Percentiles rank a stretch among this genome's conserved stretches.
Evolutionary conservation across 1,284 basidiomycete genomes (phyloP).

Genomic region (Puccinia novopanici): DNA sequence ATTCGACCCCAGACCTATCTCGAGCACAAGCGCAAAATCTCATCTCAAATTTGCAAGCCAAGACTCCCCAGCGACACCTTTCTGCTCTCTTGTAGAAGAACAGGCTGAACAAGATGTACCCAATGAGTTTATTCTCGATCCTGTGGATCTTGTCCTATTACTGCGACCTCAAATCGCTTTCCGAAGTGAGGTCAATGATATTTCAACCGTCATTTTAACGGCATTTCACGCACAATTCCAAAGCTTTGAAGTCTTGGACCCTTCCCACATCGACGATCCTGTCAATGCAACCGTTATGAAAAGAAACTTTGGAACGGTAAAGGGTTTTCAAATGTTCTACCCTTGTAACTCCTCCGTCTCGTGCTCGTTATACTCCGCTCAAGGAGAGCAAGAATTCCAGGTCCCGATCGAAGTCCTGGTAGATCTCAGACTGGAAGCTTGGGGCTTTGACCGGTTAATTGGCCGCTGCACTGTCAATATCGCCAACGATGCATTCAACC

Average conservation of each 20-base stretch:
- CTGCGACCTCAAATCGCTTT: conserved; percentile 89
- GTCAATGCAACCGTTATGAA: conserved; percentile 82
- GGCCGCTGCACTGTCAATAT: conserved; percentile 83
- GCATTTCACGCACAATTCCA: conserved; percentile 80
- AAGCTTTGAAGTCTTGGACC: conserved; percentile 79
- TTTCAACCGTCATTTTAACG: conserved; percentile 74
- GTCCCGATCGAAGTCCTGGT: conserved; percentile 87
- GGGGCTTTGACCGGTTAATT: conserved; percentile 81
- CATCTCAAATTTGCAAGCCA: conserved; percentile 21
- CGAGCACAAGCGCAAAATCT: background rate
- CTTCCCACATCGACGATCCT: conserved; percentile 75
- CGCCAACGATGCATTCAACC: conserved; percentile 93
- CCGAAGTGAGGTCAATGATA: conserved; percentile 67
- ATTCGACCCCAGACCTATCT: conserved; percentile 13
- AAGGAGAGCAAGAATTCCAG: conserved; percentile 58
- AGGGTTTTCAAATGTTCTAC: conserved; percentile 84
- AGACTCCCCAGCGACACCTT: conserved; percentile 39
- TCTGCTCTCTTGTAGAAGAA: conserved; percentile 52
- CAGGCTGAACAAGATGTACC: conserved; percentile 58
- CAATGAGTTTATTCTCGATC: conserved; percentile 61
- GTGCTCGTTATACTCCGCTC: conserved; percentile 46
- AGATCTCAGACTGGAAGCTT: conserved; percentile 77
- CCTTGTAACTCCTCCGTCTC: conserved; percentile 62
- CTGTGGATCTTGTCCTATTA: conserved; percentile 78
- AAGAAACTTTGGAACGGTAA: conserved; percentile 73